Evolutionary conservation across 805 yeast genomes (phyloP), one percentile per base, ranked within the genome.

Genomic region (Barnettozyma siamensis): DNA sequence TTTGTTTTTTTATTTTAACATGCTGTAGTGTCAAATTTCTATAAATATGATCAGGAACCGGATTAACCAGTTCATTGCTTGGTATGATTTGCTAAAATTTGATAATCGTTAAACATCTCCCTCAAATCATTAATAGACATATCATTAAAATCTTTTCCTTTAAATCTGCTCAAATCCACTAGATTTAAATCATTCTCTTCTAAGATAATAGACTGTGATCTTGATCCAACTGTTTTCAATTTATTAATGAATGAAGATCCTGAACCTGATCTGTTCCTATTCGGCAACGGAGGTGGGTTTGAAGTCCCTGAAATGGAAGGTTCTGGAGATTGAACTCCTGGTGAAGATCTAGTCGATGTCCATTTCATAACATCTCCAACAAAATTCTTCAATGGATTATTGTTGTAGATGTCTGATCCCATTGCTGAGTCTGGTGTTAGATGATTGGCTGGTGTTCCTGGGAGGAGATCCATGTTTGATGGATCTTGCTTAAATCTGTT

Each of bases 291-390:
- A 10, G n/a, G n/a, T 19, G 35, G 23, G 21, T 18, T 17, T 26
- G 37, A 11, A 8, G 29, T 11, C 7, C 29, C 29, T 7, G 29
- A 9, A 8, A 26, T 11, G 12, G 29, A 26, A 8, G 29, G 29
- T 26, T 26, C 29, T 8, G 29, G 29, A 11, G 29, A 26, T 26
- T 11, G n/a, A 26, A 26, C 20, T 13, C 23, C 26, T 12, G 28
- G 18, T 26, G 37, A 23, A 9, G 18, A 21, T 15, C n/a, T n/a
- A 33, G 13, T 33, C 15, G 18, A 20, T 6, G 49, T 44, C 57
- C 57, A 54, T 45, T 42, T 50, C 48, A 42, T 46, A 5, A 50
- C 50, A 32, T 51, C 58, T 26, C 45, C 52, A 23, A 51, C 47
- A 7, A 51, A 30, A 11, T 45, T 48, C 24, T 47, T 50, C 34